Conservation (phyloP, 2,329 filamentous ascomycete genomes). For the Aspergillus pseudoglaucus region DNA sequence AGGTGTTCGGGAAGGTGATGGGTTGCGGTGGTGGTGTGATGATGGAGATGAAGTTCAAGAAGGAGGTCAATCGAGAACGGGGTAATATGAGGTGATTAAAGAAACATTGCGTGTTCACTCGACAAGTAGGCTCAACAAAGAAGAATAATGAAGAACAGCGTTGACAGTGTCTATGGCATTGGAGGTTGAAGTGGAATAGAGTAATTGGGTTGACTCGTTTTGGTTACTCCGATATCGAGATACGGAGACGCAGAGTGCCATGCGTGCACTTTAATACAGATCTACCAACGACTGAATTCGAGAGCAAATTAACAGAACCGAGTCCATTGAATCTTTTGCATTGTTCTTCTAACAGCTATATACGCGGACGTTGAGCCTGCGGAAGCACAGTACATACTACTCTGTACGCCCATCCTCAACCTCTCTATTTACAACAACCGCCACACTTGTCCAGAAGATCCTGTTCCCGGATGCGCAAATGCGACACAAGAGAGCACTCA, state of each 20-base stretch:
- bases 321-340: no score
- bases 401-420: no score
- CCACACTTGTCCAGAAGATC: no score
- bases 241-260: slow-evolving; percentile 9
- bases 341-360: neutral
- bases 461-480: no score
- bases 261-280: slow-evolving; percentile 5
- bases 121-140: no score
- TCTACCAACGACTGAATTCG: neutral
- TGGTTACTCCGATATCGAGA: neutral
- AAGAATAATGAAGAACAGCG: no score
- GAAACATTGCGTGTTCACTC: neutral
- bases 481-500: no score
- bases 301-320: neutral
- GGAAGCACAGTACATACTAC: no score
- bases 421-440: no score
- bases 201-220: neutral
- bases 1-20: neutral
- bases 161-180: neutral
- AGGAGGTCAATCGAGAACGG: neutral
- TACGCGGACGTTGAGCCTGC: neutral
- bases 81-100: neutral
- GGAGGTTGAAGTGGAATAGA: neutral
- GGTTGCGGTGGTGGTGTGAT: neutral
- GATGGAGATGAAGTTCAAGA: neutral